Base-by-base conservation (phyloP, 257 asterid genomes). In the Jacaranda mimosifolia region DNA sequence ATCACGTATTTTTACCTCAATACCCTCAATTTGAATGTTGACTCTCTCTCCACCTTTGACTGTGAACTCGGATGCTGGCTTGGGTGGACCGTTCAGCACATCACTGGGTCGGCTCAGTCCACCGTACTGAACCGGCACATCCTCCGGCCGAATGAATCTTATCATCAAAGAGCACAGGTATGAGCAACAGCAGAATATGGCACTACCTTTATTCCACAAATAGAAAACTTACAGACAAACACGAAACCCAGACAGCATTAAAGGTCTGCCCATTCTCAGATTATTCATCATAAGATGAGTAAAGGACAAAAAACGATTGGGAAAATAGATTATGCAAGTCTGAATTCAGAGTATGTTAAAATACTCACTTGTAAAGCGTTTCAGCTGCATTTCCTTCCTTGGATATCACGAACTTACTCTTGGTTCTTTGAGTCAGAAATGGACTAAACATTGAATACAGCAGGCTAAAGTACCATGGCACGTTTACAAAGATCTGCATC, bases 391-490 rank as follows among this genome's bases (percentile, higher is more conserved):
- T 88, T 75, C 98, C 97, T 78, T 46, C 98, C 93, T 90, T 95
- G 82, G 98, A 87, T 68, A 95, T 91, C 55, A 95, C 98, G 68
- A 95, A 95, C 72, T 95, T 95, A 79, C 96, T 91, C 91, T 95
- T 95, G 36, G 98, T 93, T 85, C 99, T 87, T 75, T 93, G 98
- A 26, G 99, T 95, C 79, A 95, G 77, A 80, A 95, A 95, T 35
- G 97, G 98, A 76, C 98, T 91, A 15, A 95, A 88, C 96, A 95
- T 85, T 8, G 98, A 90, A 77, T 95, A 95, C 85, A 95, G 7
- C 91, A 95, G 63, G 77, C 91, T 93, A 73, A 95, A 95, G 88
- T 93, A 95, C 99, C 99, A 95, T 1, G 98, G 97, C 72, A 94
- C 98, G 57, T 94, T 94, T 78, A 94, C 77, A 74, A 94, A 94